These are phyloP conservation scores for Prunus salicina DNA, from an alignment of 306 rosid genomes.

Conservation along the genomic window DNA sequence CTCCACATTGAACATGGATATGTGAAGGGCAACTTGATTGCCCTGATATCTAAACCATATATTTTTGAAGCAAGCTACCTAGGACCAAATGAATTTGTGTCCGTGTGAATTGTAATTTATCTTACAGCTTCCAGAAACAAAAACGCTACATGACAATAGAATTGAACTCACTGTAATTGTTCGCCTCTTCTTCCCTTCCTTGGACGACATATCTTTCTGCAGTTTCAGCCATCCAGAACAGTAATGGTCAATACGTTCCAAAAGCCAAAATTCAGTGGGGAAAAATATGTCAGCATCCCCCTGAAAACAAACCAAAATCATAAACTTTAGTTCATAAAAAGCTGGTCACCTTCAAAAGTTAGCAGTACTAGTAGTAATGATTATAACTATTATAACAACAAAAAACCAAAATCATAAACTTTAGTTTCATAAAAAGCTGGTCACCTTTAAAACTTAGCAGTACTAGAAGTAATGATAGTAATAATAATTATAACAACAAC, in stretches of 20 bases:
- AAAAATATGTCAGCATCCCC: slow-evolving; percentile 96
- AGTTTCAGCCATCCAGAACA: slow-evolving; percentile 82
- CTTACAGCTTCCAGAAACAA: neutral
- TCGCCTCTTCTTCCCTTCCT: slow-evolving; percentile 84
- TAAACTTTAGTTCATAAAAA: neutral
- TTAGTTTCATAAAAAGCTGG: neutral
- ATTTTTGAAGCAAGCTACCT: neutral
- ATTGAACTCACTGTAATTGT: slow-evolving; percentile 62
- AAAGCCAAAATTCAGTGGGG: slow-evolving; percentile 87
- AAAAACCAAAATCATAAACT: neutral
- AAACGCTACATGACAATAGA: neutral
- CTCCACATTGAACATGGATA: neutral
- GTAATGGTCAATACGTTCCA: slow-evolving; percentile 85
- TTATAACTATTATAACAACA: too few relatives aligned
- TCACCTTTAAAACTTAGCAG: neutral
- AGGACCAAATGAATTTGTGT: neutral
- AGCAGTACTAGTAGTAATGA: neutral
- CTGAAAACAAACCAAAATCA: slow-evolving; percentile 43
- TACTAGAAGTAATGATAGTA: too few relatives aligned
- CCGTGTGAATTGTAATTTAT: neutral
- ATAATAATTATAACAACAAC: too few relatives aligned
- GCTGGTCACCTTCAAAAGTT: neutral
- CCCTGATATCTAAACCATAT: neutral
- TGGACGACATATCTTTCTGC: slow-evolving; percentile 41
- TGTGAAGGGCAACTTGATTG: neutral